phyloP scores from a whole-genome alignment of 2,329 filamentous ascomycete genomes.

The Ceratocystis huliohia region DNA sequence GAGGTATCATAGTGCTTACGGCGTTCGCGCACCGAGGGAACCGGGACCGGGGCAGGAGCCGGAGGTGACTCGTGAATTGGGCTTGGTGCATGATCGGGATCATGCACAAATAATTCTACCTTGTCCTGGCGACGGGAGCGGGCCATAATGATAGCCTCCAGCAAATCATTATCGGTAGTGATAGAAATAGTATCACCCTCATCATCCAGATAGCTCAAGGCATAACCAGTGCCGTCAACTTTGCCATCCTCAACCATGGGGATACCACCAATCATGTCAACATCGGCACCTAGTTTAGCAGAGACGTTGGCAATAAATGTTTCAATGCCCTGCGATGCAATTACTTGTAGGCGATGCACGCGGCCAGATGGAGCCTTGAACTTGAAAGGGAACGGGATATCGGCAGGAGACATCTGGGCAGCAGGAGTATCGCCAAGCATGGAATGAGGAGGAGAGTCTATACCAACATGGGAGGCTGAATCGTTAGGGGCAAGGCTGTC shows the following conservation, averaged over 20 bases:
- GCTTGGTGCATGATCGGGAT: conserved; percentile 80
- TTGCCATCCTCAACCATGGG: conserved; percentile 68
- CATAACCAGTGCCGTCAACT: conserved; percentile 66
- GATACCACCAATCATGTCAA: conserved; percentile 69
- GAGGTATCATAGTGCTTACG: conserved; percentile 38
- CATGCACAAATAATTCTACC: conserved; percentile 93
- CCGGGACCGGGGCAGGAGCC: conserved; percentile 36
- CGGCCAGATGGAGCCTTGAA: conserved; percentile 95
- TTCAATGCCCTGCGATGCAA: conserved; percentile 65
- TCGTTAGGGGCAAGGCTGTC: conserved; percentile 87
- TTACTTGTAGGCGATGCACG: conserved; percentile 81
- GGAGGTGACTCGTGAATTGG: conserved; percentile 26
- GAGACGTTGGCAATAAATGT: conserved; percentile 66
- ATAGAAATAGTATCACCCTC: conserved; percentile 95
- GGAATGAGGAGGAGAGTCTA: conserved; percentile 63
- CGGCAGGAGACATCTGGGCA: conserved; percentile 48
- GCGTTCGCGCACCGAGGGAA: conserved; percentile 38
- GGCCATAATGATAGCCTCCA: conserved; percentile 78
- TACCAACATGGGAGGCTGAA: conserved; percentile 83
- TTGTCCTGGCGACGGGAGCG: conserved; percentile 71
- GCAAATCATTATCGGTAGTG: conserved; percentile 83
- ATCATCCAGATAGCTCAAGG: conserved; percentile 89
- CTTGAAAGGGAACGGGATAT: conserved; percentile 88
- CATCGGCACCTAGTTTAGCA: conserved; percentile 72
- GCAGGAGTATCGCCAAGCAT: conserved; percentile 35